These are phyloP conservation scores for Chaetomium sp. DNA, from an alignment of 2,329 filamentous ascomycete genomes.

Conservation along the genomic window DNA sequence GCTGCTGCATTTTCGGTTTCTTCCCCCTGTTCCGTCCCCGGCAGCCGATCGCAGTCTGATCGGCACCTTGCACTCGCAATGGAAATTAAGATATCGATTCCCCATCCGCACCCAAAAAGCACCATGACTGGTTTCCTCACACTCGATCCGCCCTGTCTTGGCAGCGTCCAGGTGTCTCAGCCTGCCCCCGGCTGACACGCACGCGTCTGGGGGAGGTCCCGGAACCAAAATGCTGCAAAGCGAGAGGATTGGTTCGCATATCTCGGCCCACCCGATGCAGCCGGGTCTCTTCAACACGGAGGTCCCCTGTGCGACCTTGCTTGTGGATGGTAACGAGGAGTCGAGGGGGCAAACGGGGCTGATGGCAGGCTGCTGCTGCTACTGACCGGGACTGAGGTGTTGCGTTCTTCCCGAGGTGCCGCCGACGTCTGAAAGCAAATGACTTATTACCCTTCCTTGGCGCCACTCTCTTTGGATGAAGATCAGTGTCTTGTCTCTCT, in stretches of 20 bases:
- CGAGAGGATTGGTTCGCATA: constrained; percentile 4
- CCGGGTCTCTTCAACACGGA: not conserved
- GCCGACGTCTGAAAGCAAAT: not conserved
- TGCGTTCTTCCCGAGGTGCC: not conserved
- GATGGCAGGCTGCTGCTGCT: not conserved
- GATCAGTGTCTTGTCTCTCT: constrained; percentile 16
- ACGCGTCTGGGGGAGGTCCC: constrained; percentile 12
- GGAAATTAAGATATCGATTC: not conserved
- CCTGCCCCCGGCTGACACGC: constrained; percentile 20
- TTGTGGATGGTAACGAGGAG: not conserved
- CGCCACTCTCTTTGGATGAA: constrained; percentile 13
- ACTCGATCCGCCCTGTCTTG: constrained; percentile 3
- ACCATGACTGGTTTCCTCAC: not conserved
- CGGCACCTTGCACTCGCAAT: not conserved
- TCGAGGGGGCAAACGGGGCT: not conserved
- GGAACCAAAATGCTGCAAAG: not conserved
- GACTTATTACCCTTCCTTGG: constrained; percentile 25
- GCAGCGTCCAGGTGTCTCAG: constrained; percentile 19
- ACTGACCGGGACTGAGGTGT: not conserved
- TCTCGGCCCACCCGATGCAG: not conserved
- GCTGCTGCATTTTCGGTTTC: constrained; percentile 20
- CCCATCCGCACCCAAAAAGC: not conserved
- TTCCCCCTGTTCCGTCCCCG: constrained; percentile 13
- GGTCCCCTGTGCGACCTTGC: not conserved
- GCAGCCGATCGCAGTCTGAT: constrained; percentile 16